Base-by-base conservation (phyloP, 176 grass and related monocot genomes). In the Cymbopogon citratus region DNA sequence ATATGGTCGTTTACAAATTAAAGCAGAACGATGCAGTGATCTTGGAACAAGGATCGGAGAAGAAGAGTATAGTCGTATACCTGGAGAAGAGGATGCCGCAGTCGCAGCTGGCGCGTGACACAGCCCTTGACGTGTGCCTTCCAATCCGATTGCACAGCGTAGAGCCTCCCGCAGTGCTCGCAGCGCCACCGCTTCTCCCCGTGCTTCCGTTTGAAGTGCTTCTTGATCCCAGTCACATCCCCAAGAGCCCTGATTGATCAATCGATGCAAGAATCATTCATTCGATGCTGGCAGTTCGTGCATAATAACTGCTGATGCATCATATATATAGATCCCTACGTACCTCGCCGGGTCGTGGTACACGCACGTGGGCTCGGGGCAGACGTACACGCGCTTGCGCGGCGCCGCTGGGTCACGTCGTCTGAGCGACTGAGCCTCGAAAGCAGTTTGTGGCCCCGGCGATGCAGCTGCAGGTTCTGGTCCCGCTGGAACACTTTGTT, bases 71-170 rank as follows among this genome's bases (percentile, higher is more conserved):
- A 33, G 40, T 19, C 3, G 3, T 1, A 95, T 1, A 95, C 96
- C 96, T 99, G 28, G 96, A 88, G 87, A 95, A 99, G 75, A 99
- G 89, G 66, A 90, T 95, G 40, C 92, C 96, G 68, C 96, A 99
- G 82, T 93, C 89, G 66, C 96, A 99, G 52, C 91, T 99, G 93
- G 64, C 89, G 88, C 23, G 93, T 93, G 86, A 92, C 96, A 23
- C 96, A 99, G 63, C 85, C 90, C 83, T 99, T 99, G 76, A 93
- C 89, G 81, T 99, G 96, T 9, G 89, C 93, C 83, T 99, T 99
- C 93, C 96, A 99, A 84, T 99, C 92, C n/a, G 96, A 95, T 63
- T 93, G 91, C 76, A 99, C 96, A 24, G 96, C 96, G 82, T 99
- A 99, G 69, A 85, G 40, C 85, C 95, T 99, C 71, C 87, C 86